These are phyloP conservation scores for Phyllosticta citribraziliensis DNA, from an alignment of 2,329 filamentous ascomycete species.

Conservation along the genomic window DNA sequence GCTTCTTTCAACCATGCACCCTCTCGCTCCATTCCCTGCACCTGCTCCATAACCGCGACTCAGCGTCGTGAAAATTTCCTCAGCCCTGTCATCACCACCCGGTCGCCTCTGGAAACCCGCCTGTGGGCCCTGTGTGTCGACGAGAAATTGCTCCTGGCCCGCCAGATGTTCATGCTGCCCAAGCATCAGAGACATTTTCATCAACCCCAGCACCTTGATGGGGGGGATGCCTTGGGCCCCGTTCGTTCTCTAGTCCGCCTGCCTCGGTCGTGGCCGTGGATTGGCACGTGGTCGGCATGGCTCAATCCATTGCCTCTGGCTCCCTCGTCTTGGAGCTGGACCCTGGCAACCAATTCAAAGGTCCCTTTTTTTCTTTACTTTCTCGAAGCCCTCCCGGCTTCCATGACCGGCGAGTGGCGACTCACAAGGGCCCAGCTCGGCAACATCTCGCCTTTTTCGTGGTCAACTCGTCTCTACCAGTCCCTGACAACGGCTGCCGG, in stretches of 20 bases:
- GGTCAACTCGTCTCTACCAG: background rate
- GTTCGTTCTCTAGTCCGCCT: background rate
- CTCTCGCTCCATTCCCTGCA: background rate
- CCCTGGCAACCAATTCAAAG: background rate
- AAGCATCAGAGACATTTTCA: background rate
- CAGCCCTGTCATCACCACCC: background rate
- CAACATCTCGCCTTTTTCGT: background rate
- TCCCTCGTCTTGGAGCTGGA: background rate
- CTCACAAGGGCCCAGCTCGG: background rate
- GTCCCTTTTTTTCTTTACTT: background rate
- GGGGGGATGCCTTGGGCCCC: too few relatives aligned
- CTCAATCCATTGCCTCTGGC: background rate
- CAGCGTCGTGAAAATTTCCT: background rate
- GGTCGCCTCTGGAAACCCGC: background rate
- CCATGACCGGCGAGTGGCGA: background rate
- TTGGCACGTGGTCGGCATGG: background rate
- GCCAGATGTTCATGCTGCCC: background rate
- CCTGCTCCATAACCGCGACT: slow-evolving; percentile 8
- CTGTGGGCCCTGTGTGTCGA: background rate
- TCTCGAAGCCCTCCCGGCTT: background rate
- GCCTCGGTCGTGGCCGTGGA: background rate
- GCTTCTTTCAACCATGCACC: slow-evolving; percentile 8
- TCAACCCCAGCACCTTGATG: background rate
- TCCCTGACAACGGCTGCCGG: background rate
- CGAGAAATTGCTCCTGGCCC: background rate